A percentile compares a stretch with the other conserved stretches of the same genome.
Conservation (phyloP, 2,329 filamentous ascomycete genomes). For the Didymella arachidicola region DNA sequence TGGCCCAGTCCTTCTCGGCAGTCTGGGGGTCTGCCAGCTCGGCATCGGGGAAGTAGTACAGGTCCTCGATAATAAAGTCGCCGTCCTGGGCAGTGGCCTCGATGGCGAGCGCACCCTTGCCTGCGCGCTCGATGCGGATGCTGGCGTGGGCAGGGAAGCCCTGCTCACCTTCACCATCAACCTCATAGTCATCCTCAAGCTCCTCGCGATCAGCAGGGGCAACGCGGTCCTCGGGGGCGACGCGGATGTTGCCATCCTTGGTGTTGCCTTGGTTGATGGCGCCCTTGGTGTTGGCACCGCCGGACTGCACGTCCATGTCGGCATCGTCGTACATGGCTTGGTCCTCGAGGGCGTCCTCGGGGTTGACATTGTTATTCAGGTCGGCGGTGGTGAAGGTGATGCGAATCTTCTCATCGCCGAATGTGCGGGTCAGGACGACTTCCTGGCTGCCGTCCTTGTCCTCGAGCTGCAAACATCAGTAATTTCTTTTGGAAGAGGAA, state of each 20-base stretch:
- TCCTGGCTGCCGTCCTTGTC: constrained; percentile 88
- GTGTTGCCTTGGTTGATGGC: constrained; percentile 63
- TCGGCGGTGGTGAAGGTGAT: constrained; percentile 87
- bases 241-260: constrained; percentile 60
- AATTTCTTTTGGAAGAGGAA: not conserved
- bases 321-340: constrained; percentile 55
- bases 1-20: constrained; percentile 78
- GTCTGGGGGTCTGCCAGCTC: constrained; percentile 78
- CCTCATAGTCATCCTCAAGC: constrained; percentile 63
- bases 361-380: constrained; percentile 62
- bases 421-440: constrained; percentile 81
- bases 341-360: constrained; percentile 60
- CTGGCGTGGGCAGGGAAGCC: constrained; percentile 83
- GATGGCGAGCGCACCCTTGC: constrained; percentile 84
- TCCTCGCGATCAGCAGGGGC: constrained; percentile 66
- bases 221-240: constrained; percentile 64
- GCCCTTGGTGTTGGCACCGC: constrained; percentile 65
- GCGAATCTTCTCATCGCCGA: constrained; percentile 88
- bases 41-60: constrained; percentile 84
- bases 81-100: constrained; percentile 88
- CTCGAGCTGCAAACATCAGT: constrained; percentile 58
- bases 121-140: constrained; percentile 87
- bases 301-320: constrained; percentile 58
- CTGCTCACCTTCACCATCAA: constrained; percentile 57
- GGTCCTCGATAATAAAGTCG: constrained; percentile 84